These are phyloP conservation scores for Aureobasidium sp. DNA, from an alignment of 2,329 filamentous ascomycete genomes.

Conservation along the genomic window DNA sequence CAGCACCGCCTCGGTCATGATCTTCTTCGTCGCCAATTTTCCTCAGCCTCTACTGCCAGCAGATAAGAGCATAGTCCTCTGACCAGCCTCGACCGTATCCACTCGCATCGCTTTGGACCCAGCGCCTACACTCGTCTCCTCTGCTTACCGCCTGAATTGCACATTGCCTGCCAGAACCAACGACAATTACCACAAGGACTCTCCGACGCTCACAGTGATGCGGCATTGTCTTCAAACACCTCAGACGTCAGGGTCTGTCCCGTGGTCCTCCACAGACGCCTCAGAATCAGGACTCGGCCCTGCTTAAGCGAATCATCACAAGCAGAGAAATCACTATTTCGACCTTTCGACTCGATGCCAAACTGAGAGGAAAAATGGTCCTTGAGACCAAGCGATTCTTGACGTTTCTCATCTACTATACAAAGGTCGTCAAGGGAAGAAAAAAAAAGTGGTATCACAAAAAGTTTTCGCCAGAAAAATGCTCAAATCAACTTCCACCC, in stretches of 20 bases:
- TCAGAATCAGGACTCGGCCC: not conserved
- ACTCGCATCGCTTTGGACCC: not conserved
- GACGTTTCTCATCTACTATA: constrained; percentile 84
- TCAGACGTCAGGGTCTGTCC: not conserved
- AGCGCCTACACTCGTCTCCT: not conserved
- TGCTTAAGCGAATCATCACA: not conserved
- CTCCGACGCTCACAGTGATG: not conserved
- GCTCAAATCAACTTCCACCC: constrained; percentile 2
- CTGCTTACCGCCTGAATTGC: constrained; percentile 6
- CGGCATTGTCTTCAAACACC: not conserved
- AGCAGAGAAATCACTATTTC: not conserved
- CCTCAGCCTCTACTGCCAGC: not conserved
- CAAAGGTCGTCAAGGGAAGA: constrained; percentile 42
- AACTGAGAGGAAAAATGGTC: constrained; percentile 15
- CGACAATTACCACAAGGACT: not conserved
- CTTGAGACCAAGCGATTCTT: constrained; percentile 56
- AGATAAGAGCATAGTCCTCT: not conserved
- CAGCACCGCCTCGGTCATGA: not conserved
- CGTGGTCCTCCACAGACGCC: not conserved
- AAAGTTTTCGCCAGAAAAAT: constrained; percentile 15
- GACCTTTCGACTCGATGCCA: not conserved
- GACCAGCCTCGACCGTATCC: not conserved
- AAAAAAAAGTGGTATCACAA: constrained; percentile 13
- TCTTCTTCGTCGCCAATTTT: not conserved
- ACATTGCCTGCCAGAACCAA: not conserved